Evolutionary conservation across 108 stramenopile species (phyloP), one percentile per base, ranked within the genome.

Genomic region (Cyclostephanos invisitatus): DNA sequence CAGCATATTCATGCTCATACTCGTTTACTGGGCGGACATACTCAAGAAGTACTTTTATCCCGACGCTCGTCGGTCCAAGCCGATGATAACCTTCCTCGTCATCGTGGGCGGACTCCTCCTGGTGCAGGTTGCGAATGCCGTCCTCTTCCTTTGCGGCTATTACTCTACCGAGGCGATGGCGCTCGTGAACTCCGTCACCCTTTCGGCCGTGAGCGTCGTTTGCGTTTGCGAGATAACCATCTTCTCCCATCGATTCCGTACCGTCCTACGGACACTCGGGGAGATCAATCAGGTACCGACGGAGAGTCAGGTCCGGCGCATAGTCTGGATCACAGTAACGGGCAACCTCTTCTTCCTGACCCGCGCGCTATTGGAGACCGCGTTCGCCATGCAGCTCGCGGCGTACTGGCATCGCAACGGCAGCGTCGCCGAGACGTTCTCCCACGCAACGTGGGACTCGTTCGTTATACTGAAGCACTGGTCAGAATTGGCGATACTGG

Each of bases 1-100:
- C 77, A 81, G 87, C 60, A 94, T 98, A 68, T 98, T 98, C 75
- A 96, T 98, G 61, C 89, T 98, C 12, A 96, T 98, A 67, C 68
- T 96, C 65, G 96, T 98, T 2, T 97, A 96, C 82, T 98, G 97
- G 97, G 96, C 97, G 7, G 96, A 98, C 75, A 94, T 98, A 72
- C 72, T 98, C 56, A 96, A 97, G 72, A 96, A 96, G 74, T 96
- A 97, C 73, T 92, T 96, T 71, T 85, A 91, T 57, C 96, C 94
- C 38, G 96, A 91, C 0, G 84, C 91, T 1, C 85, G 89, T 12
- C 82, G 95, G 40, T 83, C 83, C 14, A 84, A 87, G 65, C 97
- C 97, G 8, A 98, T 96, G 96, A 66, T 85, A 8, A 93, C 92
- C 11, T 98, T 98, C 77, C 60, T 93, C 3, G 85, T 70, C 22